These are phyloP conservation scores for Termitomyces sp. DNA, from an alignment of 768 basidiomycete species.

Conservation along the genomic window DNA sequence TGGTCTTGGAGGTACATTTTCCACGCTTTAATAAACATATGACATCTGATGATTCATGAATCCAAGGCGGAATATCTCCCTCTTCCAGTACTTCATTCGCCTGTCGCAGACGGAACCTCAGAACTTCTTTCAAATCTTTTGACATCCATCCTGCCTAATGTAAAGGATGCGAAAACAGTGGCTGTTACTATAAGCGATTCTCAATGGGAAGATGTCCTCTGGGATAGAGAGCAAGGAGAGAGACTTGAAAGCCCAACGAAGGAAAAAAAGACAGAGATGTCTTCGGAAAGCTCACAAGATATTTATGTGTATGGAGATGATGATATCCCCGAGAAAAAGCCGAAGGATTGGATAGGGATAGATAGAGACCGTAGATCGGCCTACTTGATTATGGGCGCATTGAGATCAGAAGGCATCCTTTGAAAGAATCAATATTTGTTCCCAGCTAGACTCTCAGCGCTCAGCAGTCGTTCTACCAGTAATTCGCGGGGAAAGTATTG, in stretches of 20 bases:
- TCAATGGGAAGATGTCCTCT: constrained; percentile 79
- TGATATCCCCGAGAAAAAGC: constrained; percentile 39
- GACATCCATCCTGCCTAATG: constrained; percentile 68
- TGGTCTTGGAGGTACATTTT: constrained; percentile 67
- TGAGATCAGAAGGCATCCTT: constrained; percentile 68
- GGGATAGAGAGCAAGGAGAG: constrained; percentile 66
- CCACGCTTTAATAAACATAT: not conserved
- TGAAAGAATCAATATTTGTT: constrained; percentile 10
- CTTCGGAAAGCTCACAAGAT: constrained; percentile 34
- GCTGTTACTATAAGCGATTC: constrained; percentile 74
- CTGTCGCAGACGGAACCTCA: constrained; percentile 61
- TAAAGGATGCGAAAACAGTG: constrained; percentile 67
- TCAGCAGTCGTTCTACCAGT: too few species aligned
- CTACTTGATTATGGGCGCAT: constrained; percentile 71
- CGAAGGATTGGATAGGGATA: constrained; percentile 72
- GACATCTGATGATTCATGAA: not conserved
- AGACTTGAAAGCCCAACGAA: constrained; percentile 15
- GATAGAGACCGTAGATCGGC: constrained; percentile 78
- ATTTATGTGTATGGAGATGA: constrained; percentile 62
- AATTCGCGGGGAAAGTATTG: too few species aligned
- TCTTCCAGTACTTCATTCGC: constrained; percentile 61
- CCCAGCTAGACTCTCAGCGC: not conserved
- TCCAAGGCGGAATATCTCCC: constrained; percentile 81
- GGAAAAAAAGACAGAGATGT: constrained; percentile 17
- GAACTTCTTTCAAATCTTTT: constrained; percentile 73